These are phyloP conservation scores for Emiliania huxleyi DNA, from an alignment of 78 protist genomes.

Conservation along the genomic window DNA sequence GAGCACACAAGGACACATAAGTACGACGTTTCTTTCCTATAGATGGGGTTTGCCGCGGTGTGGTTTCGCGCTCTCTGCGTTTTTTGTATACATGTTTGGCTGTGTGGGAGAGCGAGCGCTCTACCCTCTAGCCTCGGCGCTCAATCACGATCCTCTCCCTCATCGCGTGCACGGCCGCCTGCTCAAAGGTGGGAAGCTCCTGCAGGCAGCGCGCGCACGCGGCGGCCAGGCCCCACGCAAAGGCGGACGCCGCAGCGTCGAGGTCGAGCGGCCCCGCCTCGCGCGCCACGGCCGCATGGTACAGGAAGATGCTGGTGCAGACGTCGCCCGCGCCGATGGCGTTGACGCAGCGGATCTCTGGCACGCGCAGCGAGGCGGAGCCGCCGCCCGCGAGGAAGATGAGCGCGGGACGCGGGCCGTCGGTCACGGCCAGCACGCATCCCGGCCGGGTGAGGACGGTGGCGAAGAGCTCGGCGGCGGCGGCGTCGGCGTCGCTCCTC, in stretches of 20 bases:
- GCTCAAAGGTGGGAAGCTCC: background rate
- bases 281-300: background rate
- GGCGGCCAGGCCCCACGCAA: slow-evolving; percentile 11
- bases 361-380: background rate
- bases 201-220: background rate
- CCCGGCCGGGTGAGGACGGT: background rate
- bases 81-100: no score
- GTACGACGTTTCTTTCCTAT: no score
- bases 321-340: slow-evolving; percentile 23
- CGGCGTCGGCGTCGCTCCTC: background rate
- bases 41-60: no score
- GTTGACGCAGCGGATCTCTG: background rate
- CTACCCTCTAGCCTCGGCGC: no score
- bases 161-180: no score
- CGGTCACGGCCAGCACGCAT: background rate
- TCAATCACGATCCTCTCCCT: no score
- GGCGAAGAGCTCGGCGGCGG: background rate
- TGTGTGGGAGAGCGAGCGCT: no score
- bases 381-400: background rate
- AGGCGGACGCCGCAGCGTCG: background rate
- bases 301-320: background rate
- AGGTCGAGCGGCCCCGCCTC: background rate
- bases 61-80: no score
- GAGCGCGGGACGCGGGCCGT: background rate
- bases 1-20: no score